Conservation (phyloP, 2,329 filamentous ascomycete genomes). For the Podosphaera leucotricha region DNA sequence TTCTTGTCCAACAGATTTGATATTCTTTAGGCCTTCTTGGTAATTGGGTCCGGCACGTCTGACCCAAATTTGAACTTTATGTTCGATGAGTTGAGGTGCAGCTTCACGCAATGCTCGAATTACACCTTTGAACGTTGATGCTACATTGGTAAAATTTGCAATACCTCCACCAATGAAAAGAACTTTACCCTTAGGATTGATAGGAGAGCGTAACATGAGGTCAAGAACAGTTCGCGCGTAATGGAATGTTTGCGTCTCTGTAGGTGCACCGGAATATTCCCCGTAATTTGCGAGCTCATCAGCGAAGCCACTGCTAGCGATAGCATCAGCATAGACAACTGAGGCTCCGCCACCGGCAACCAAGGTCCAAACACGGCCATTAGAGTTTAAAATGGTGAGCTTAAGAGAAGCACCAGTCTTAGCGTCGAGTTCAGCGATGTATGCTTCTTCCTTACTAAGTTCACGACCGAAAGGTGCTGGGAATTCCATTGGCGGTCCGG, state of each 20-base stretch:
- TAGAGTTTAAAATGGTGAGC: slow-evolving; percentile 81
- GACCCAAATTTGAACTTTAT: slow-evolving; percentile 98
- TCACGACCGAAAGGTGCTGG: slow-evolving; percentile 97
- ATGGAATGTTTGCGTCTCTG: slow-evolving; percentile 97
- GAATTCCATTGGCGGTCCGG: slow-evolving; percentile 96
- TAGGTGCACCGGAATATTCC: slow-evolving; percentile 97
- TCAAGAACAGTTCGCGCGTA: slow-evolving; percentile 94
- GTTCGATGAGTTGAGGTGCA: slow-evolving; percentile 63
- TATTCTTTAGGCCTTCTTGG: slow-evolving; percentile 99
- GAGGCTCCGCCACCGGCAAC: slow-evolving; percentile 98
- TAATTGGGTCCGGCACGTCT: slow-evolving; percentile 82
- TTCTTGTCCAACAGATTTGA: slow-evolving; percentile 89
- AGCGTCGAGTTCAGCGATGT: slow-evolving; percentile 94
- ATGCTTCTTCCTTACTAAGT: slow-evolving; percentile 95
- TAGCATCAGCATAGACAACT: slow-evolving; percentile 96
- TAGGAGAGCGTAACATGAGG: slow-evolving; percentile 82
- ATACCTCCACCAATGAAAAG: slow-evolving; percentile 99
- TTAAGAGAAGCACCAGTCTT: slow-evolving; percentile 99
- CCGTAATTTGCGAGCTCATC: slow-evolving; percentile 97
- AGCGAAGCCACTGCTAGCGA: slow-evolving; percentile 86
- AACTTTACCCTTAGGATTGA: slow-evolving; percentile 77
- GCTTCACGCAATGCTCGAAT: slow-evolving; percentile 89
- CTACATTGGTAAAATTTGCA: slow-evolving; percentile 99
- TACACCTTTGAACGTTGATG: slow-evolving; percentile 98
- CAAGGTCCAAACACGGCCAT: slow-evolving; percentile 88